phyloP scores from a whole-genome alignment of 768 basidiomycete genomes.

The Pisolithus sp. region DNA sequence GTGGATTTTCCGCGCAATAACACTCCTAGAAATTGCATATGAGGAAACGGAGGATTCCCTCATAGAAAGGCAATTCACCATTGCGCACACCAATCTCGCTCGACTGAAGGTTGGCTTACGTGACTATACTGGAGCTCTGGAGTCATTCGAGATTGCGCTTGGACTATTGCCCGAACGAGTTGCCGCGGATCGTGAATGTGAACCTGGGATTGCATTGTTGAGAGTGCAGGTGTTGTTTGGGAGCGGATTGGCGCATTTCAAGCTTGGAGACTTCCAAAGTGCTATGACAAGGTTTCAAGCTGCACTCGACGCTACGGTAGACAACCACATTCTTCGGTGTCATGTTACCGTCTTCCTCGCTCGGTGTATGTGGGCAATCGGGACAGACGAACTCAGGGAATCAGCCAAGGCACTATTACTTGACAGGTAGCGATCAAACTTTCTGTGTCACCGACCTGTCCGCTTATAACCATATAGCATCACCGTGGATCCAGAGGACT shows the following conservation, averaged over 20 bases:
- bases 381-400: conserved; percentile 69
- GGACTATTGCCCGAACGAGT: conserved; percentile 52
- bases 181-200: conserved; percentile 19
- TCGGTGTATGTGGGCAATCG: conserved; percentile 78
- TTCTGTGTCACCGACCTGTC: conserved; percentile 2
- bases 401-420: conserved; percentile 72
- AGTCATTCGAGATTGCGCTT: conserved; percentile 65
- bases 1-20: conserved; percentile 55
- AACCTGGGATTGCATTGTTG: conserved; percentile 33
- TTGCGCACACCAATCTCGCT: conserved; percentile 78
- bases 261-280: conserved; percentile 50
- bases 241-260: conserved; percentile 66
- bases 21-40: conserved; percentile 77
- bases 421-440: conserved; percentile 52
- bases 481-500: conserved; percentile 66
- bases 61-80: conserved; percentile 72
- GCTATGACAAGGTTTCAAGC: conserved; percentile 65
- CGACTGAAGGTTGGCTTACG: conserved; percentile 60
- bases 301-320: conserved; percentile 50
- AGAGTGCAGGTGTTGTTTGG: conserved; percentile 65
- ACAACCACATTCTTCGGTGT: conserved; percentile 45
- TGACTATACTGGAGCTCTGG: conserved; percentile 54
- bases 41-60: conserved; percentile 78
- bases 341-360: conserved; percentile 77
- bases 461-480: conserved; percentile 46